These are phyloP conservation scores for Labyrinthula sp. DNA, from an alignment of 352 stramenopile species.

Conservation along the genomic window DNA sequence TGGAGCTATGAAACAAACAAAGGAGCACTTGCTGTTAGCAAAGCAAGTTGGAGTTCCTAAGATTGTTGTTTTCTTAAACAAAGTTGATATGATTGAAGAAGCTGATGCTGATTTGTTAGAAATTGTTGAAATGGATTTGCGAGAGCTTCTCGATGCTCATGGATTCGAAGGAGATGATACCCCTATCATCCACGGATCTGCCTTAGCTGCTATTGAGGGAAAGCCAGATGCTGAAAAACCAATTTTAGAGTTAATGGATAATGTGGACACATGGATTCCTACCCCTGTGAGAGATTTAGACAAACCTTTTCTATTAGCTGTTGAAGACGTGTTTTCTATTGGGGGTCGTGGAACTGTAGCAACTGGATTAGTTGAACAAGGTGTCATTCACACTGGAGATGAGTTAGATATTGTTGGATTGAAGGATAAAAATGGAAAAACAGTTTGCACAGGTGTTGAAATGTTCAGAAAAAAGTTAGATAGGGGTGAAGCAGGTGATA, in stretches of 20 bases:
- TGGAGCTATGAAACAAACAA: constrained; percentile 79
- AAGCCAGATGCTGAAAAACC: constrained; percentile 53
- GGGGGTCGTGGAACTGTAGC: constrained; percentile 85
- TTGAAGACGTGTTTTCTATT: constrained; percentile 92
- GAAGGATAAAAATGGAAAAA: constrained; percentile 42
- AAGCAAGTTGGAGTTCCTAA: constrained; percentile 63
- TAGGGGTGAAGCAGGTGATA: constrained; percentile 74
- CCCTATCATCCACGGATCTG: constrained; percentile 70
- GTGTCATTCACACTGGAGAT: constrained; percentile 54
- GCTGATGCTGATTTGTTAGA: constrained; percentile 74
- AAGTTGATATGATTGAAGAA: constrained; percentile 76
- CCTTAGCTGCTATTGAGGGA: constrained; percentile 67
- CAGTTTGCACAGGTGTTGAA: constrained; percentile 65
- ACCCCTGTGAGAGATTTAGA: constrained; percentile 64
- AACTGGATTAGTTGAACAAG: constrained; percentile 74
- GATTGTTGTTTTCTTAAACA: constrained; percentile 90
- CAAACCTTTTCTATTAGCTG: constrained; percentile 84
- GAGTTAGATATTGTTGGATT: constrained; percentile 59
- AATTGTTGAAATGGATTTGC: constrained; percentile 78
- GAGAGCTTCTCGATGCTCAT: constrained; percentile 77
- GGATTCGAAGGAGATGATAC: constrained; percentile 82
- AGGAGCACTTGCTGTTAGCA: constrained; percentile 83
- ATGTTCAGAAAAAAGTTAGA: constrained; percentile 91
- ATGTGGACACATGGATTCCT: constrained; percentile 47
- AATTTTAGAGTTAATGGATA: constrained; percentile 75